A percentile compares a stretch with the other conserved stretches of the same genome.
Conservation (phyloP, 202 grass and related monocot species). For the Cymbopogon flexuosus region DNA sequence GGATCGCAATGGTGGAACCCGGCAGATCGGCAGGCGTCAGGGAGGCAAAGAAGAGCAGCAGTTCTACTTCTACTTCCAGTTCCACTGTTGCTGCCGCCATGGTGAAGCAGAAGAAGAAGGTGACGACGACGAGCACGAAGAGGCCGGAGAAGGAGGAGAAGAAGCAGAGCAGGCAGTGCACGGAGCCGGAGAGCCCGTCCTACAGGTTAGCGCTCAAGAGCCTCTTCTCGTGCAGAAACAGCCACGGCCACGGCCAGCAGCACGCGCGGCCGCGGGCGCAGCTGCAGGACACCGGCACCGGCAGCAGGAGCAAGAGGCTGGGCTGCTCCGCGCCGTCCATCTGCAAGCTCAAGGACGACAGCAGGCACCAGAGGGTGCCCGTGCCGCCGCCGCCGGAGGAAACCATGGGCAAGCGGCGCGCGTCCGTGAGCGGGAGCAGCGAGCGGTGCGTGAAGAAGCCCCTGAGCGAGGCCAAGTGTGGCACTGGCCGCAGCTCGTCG, state of each 20-base stretch:
- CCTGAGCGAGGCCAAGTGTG: not conserved
- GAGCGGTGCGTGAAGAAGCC: conserved; percentile 59
- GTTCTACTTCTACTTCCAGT: too few species aligned
- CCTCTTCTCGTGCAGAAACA: conserved; percentile 69
- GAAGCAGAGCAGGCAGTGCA: conserved; percentile 28
- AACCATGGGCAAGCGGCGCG: conserved; percentile 38
- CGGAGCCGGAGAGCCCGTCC: conserved; percentile 52
- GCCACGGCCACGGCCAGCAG: conserved; percentile 26
- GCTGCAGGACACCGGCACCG: not conserved
- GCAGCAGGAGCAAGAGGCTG: conserved; percentile 37
- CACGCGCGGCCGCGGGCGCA: not conserved
- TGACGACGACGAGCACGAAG: not conserved
- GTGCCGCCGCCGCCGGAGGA: not conserved
- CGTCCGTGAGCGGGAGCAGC: conserved; percentile 55
- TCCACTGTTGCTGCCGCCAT: not conserved
- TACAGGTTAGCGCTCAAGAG: conserved; percentile 70
- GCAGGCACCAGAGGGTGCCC: not conserved
- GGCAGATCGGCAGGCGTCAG: not conserved
- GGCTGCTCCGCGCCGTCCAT: conserved; percentile 47
- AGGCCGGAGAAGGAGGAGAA: not conserved
- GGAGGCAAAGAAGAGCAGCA: conserved; percentile 10
- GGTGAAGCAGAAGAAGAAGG: conserved; percentile 31
- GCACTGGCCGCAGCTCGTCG: not conserved
- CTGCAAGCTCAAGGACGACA: conserved; percentile 50
- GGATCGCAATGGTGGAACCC: conserved; percentile 28